Base-by-base conservation (phyloP, 345 rosid genomes). In the Euphorbia pulcherrima region DNA sequence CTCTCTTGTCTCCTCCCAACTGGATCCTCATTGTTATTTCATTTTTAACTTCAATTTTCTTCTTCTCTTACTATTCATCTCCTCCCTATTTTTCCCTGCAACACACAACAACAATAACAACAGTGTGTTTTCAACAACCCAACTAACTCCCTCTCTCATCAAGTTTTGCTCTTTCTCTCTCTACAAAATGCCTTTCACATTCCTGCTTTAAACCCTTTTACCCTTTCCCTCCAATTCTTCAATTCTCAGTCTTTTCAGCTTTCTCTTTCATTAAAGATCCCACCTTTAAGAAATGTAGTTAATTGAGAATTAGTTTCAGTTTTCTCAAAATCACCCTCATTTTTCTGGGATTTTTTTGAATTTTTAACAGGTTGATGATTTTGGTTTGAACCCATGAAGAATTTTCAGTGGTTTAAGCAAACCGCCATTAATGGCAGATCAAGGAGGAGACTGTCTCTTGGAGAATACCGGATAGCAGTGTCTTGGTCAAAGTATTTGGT, bases 401-500 rank as follows among this genome's bases (percentile, higher is more conserved):
- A 83, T 71, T 59, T 82, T 24, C 68, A 73, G 75, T 85, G 83
- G 79, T 84, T 88, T 68, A 86, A 79, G 83, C 86, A 83, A 72
- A 80, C 75, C 60, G 72, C 87, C 29, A 82, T 72, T 81, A 82
- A 80, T 81, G 83, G 68, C 39, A 83, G 72, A 71, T 68, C 77
- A 21, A 89, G 67, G 67, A 82, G 84, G 83, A 76, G 80, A 70
- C 81, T 86, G 17, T 88, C 89, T 30, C 88, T 88, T 57, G 83
- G 91, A 68, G 94, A 88, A 54, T 88, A 88, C 81, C 82, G 39
- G 64, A 82, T 82, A 58, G 91, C 94, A 1, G 76, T 84, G 62
- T 88, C 94, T 30, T 88, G 94, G 94, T 88, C 94, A 58, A 85
- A 88, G 81, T 88, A 88, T 75, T 67, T 88, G 80, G 90, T 88